Evolutionary conservation across 2,329 filamentous ascomycete species (phyloP).

Genomic region (Dactylellina leptospora): DNA sequence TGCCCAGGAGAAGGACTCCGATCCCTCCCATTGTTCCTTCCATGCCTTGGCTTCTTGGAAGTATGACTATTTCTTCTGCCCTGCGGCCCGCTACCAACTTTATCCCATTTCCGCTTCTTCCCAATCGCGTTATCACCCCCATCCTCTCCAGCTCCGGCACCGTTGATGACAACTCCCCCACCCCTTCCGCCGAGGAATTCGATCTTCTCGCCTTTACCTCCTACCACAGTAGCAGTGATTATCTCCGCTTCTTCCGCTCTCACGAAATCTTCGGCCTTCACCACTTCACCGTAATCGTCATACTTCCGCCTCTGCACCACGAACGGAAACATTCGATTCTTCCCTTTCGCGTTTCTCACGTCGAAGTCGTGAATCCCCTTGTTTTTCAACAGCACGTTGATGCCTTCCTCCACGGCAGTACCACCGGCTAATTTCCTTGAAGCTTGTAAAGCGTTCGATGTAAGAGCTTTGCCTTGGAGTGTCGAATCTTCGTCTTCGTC

Average conservation of each 20-base stretch:
- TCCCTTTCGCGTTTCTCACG: conserved; percentile 86
- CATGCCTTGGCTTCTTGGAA: conserved; percentile 57
- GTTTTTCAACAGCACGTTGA: conserved; percentile 87
- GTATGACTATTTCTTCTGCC: conserved; percentile 28
- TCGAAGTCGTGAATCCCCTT: conserved; percentile 95
- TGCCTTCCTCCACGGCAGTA: conserved; percentile 78
- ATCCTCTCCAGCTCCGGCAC: conserved; percentile 1
- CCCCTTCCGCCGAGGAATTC: conserved; percentile 60
- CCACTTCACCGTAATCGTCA: conserved; percentile 93
- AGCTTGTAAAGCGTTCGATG: conserved; percentile 78
- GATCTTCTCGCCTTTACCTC: conserved; percentile 53
- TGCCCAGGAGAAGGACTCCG: conserved; percentile 13
- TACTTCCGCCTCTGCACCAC: conserved; percentile 78
- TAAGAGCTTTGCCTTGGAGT: conserved; percentile 89
- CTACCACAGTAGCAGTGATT: conserved; percentile 67
- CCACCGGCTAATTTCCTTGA: conserved; percentile 27
- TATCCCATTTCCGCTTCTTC: conserved; percentile 94
- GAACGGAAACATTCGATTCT: conserved; percentile 91
- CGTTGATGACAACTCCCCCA: conserved; percentile 34
- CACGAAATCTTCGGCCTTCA: conserved; percentile 91
- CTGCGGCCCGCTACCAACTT: conserved; percentile 61
- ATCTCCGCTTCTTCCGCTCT: conserved; percentile 86
- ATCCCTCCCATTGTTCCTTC: conserved; percentile 54
- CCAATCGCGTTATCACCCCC: conserved; percentile 66
- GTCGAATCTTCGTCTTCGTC: conserved; percentile 74